Percentiles rank a stretch among this genome's conserved stretches.
Evolutionary conservation across 768 basidiomycete species (phyloP).

Genomic region (Lentinula lateritia): DNA sequence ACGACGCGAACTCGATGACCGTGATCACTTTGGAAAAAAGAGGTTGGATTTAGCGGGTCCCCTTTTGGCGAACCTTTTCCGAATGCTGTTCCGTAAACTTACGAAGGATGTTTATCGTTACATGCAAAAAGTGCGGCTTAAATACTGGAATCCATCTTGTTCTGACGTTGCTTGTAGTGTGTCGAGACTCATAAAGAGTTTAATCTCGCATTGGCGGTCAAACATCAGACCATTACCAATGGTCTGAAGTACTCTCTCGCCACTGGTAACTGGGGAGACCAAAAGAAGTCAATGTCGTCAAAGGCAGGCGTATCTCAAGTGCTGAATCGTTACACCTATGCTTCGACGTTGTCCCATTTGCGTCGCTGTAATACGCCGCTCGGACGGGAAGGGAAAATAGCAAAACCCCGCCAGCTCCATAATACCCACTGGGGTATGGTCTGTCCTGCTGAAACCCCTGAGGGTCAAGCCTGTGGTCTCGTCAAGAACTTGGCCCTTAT

Average conservation of each 20-base stretch:
- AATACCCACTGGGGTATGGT: slow-evolving; percentile 99
- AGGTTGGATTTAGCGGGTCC: slow-evolving; percentile 95
- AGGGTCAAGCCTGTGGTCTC: slow-evolving; percentile 98
- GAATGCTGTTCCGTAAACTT: slow-evolving; percentile 94
- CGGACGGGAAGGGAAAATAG: slow-evolving; percentile 97
- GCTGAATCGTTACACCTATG: slow-evolving; percentile 96
- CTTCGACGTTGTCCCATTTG: slow-evolving; percentile 95
- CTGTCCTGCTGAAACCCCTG: slow-evolving; percentile 98
- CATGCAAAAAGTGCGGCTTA: slow-evolving; percentile 76
- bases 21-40: slow-evolving; percentile 99
- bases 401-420: slow-evolving; percentile 97
- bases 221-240: slow-evolving; percentile 96
- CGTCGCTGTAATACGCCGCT: slow-evolving; percentile 98
- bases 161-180: slow-evolving; percentile 52
- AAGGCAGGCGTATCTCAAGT: slow-evolving; percentile 99
- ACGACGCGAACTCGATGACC: slow-evolving; percentile 93
- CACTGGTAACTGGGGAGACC: slow-evolving; percentile 99
- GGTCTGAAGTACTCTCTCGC: slow-evolving; percentile 97
- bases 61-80: slow-evolving; percentile 91
- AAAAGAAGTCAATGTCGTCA: slow-evolving; percentile 96
- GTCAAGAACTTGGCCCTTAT: slow-evolving; percentile 98
- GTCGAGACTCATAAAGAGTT: slow-evolving; percentile 97
- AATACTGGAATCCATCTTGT: not conserved
- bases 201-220: slow-evolving; percentile 85
- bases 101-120: slow-evolving; percentile 97